Conservation (phyloP, 129 eudicot species). For the Silybum marianum region DNA sequence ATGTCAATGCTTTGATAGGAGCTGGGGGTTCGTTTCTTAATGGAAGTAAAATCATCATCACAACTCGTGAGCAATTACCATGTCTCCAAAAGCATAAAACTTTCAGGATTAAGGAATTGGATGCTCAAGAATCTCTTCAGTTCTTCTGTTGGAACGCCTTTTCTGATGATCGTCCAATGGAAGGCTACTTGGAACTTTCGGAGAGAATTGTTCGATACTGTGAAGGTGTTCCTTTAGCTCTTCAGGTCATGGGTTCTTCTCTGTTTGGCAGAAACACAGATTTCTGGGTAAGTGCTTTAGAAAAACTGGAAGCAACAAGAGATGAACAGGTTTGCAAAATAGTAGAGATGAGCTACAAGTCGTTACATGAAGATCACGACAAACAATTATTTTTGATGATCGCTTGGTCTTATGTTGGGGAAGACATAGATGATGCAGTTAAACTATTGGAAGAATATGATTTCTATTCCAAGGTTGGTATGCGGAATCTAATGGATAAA, state of each 20-base stretch:
- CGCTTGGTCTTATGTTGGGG: slow-evolving; percentile 32
- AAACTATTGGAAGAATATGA: slow-evolving; percentile 21
- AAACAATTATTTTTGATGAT: slow-evolving; percentile 28
- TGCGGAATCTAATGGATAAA: slow-evolving; percentile 32
- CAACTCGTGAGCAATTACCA: slow-evolving; percentile 17
- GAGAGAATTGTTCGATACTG: slow-evolving; percentile 13
- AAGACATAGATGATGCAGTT: slow-evolving; percentile 24
- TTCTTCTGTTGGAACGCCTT: slow-evolving; percentile 43
- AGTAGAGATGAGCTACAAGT: slow-evolving; percentile 31
- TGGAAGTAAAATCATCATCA: slow-evolving; percentile 39
- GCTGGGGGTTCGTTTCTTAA: not conserved
- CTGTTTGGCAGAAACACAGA: slow-evolving; percentile 18
- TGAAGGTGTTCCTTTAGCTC: slow-evolving; percentile 37
- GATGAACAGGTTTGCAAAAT: slow-evolving; percentile 22
- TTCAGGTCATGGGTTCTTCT: slow-evolving; percentile 39
- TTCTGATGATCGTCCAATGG: slow-evolving; percentile 9
- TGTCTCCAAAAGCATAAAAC: slow-evolving; percentile 12
- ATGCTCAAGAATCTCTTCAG: slow-evolving; percentile 23
- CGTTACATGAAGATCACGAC: slow-evolving; percentile 38
- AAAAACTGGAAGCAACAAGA: slow-evolving; percentile 25
- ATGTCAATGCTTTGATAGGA: slow-evolving; percentile 25
- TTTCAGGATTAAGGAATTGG: slow-evolving; percentile 15
- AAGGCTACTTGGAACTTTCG: slow-evolving; percentile 24
- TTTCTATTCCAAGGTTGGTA: slow-evolving; percentile 31
- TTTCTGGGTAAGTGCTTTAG: slow-evolving; percentile 24